A percentile compares a stretch with the other conserved stretches of the same genome.
These are phyloP conservation scores for Emergomyces orientalis DNA, from an alignment of 2,329 filamentous ascomycete genomes.

Conservation along the genomic window DNA sequence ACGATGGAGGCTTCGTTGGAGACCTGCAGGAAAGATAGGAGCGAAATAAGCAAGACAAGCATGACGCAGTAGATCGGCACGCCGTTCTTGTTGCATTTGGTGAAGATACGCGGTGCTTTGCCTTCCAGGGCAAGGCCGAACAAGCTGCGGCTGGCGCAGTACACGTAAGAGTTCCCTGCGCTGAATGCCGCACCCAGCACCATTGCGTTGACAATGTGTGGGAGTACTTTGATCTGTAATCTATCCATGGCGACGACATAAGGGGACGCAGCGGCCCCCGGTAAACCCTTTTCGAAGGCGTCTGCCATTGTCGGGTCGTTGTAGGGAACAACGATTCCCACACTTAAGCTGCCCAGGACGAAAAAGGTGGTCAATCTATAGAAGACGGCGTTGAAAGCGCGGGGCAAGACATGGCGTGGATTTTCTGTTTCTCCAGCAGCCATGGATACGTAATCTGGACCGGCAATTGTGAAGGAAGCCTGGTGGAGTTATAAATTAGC, in stretches of 20 bases:
- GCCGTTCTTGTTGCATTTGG: constrained; percentile 52
- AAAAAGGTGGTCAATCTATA: constrained; percentile 70
- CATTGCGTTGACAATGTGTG: constrained; percentile 64
- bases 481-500: constrained; percentile 25
- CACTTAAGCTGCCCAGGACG: constrained; percentile 60
- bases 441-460: constrained; percentile 57
- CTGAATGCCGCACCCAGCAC: constrained; percentile 60
- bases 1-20: constrained; percentile 57
- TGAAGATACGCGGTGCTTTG: constrained; percentile 59
- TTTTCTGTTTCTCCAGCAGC: constrained; percentile 62
- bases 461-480: constrained; percentile 58
- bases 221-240: constrained; percentile 53
- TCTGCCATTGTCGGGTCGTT: constrained; percentile 53
- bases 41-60: constrained; percentile 56
- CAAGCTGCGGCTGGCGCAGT: constrained; percentile 59
- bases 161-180: constrained; percentile 59
- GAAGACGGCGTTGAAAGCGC: constrained; percentile 69
- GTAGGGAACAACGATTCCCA: constrained; percentile 64
- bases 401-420: constrained; percentile 59
- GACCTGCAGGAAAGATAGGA: constrained; percentile 66
- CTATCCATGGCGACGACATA: constrained; percentile 61
- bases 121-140: constrained; percentile 61
- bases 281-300: constrained; percentile 50
- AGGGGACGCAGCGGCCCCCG: constrained; percentile 61
- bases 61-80: constrained; percentile 67